Percentiles rank a stretch among this genome's conserved stretches.
Conservation (phyloP, 495 filamentous ascomycete species). For the Penicillium antarcticum region DNA sequence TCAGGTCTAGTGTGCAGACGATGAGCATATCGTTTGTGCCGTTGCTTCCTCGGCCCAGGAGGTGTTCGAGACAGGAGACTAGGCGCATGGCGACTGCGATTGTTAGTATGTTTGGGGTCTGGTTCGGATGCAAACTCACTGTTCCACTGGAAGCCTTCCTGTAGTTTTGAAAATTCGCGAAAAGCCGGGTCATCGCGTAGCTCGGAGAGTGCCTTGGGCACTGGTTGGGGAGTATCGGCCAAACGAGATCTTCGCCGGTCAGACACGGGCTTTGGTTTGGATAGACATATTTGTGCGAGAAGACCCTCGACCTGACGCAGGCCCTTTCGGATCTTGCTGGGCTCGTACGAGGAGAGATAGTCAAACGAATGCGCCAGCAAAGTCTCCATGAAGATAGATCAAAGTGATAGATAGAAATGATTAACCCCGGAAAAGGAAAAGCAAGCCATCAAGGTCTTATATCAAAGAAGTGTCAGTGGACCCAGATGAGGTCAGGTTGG, state of each 20-base stretch:
- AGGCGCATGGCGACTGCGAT: constrained; percentile 73
- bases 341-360: constrained; percentile 91
- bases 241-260: constrained; percentile 43
- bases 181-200: constrained; percentile 85
- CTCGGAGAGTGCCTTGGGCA: constrained; percentile 64
- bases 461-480: constrained; percentile 13
- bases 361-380: constrained; percentile 92
- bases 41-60: constrained; percentile 75
- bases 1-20: constrained; percentile 79
- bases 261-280: constrained; percentile 45
- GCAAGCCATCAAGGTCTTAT: constrained; percentile 4
- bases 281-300: constrained; percentile 92
- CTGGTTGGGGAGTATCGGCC: constrained; percentile 35
- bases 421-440: constrained; percentile 7
- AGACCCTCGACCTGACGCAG: constrained; percentile 94
- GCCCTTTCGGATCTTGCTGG: constrained; percentile 84
- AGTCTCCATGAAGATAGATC: constrained; percentile 68
- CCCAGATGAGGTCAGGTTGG: constrained; percentile 23
- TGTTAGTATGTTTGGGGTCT: not conserved
- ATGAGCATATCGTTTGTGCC: constrained; percentile 87
- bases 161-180: constrained; percentile 91
- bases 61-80: constrained; percentile 79
- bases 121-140: constrained; percentile 39
- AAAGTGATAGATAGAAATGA: constrained; percentile 11
- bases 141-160: constrained; percentile 98